Evolutionary conservation across 768 basidiomycete species (phyloP).

Genomic region (Psilocybe sp.): DNA sequence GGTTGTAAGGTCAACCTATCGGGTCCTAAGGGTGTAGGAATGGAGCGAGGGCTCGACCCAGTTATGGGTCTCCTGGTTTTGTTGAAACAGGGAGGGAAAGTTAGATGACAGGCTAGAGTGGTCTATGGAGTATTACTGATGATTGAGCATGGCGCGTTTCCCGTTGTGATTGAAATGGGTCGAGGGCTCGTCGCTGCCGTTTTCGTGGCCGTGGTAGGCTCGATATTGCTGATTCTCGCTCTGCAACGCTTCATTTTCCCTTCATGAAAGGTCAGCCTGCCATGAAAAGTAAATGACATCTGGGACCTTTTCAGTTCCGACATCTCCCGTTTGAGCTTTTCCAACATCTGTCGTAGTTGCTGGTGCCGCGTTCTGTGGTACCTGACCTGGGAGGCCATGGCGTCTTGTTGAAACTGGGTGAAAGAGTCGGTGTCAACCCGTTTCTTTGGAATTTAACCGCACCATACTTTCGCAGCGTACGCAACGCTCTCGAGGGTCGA

Average conservation of each 20-base stretch:
- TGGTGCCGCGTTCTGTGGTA: conserved; percentile 57
- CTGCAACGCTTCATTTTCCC: conserved; percentile 47
- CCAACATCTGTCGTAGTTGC: conserved; percentile 52
- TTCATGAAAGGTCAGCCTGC: conserved; percentile 22
- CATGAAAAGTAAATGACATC: conserved; percentile 5
- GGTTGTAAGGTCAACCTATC: conserved; percentile 66
- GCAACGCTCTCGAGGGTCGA: conserved; percentile 61
- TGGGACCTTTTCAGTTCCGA: conserved; percentile 57
- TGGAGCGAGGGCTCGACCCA: conserved; percentile 62
- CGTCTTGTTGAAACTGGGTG: conserved; percentile 77
- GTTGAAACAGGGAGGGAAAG: conserved; percentile 20
- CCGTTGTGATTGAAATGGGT: conserved; percentile 51
- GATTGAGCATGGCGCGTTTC: conserved; percentile 57
- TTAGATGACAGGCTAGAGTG: no score
- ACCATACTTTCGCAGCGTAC: conserved; percentile 60
- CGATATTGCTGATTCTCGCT: conserved; percentile 50
- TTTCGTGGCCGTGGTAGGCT: conserved; percentile 24
- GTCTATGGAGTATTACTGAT: not conserved
- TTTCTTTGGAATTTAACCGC: not conserved
- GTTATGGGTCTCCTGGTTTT: conserved; percentile 26
- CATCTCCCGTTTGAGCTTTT: conserved; percentile 49
- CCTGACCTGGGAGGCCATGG: conserved; percentile 64
- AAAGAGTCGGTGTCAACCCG: not conserved
- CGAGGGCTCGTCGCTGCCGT: conserved; percentile 27
- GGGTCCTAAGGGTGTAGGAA: conserved; percentile 54